phyloP scores from a whole-genome alignment of 2,329 filamentous ascomycete genomes.

The Grosmannia clavigera region DNA sequence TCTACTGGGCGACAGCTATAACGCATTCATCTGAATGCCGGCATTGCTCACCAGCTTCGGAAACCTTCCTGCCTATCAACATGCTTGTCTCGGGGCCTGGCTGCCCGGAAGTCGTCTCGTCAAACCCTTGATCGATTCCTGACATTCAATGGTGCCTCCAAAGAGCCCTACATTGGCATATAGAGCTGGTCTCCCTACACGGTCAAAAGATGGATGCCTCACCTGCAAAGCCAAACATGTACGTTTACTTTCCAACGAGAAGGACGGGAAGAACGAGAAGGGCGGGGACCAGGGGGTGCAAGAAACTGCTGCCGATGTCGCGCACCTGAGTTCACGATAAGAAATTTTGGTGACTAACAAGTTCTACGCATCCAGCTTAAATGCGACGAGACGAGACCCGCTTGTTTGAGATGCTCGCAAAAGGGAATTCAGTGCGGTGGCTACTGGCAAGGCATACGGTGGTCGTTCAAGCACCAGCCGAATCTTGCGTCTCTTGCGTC shows the following conservation, averaged over 20 bases:
- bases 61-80: neutral
- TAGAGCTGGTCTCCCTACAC: constrained; percentile 7
- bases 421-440: constrained; percentile 17
- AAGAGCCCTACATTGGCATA: constrained; percentile 1
- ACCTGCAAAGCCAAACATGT: constrained; percentile 8
- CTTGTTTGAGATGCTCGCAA: constrained; percentile 15
- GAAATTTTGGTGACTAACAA: neutral
- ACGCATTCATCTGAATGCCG: neutral
- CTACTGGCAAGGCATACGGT: constrained; percentile 21
- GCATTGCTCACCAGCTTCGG: neutral
- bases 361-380: constrained; percentile 12
- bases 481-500: constrained; percentile 1
- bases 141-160: constrained; percentile 2
- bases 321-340: neutral
- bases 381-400: constrained; percentile 19
- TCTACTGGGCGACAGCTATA: neutral
- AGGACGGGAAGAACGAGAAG: neutral
- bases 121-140: neutral
- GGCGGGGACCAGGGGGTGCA: neutral
- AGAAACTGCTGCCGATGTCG: neutral
- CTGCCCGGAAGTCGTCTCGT: neutral
- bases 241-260: neutral
- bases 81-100: neutral
- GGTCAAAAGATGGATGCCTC: constrained; percentile 5
- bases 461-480: constrained; percentile 27